Evolutionary conservation across 2,329 filamentous ascomycete genomes (phyloP), one percentile per base, ranked within the genome.

Genomic region (Raffaelea deltoideospora): DNA sequence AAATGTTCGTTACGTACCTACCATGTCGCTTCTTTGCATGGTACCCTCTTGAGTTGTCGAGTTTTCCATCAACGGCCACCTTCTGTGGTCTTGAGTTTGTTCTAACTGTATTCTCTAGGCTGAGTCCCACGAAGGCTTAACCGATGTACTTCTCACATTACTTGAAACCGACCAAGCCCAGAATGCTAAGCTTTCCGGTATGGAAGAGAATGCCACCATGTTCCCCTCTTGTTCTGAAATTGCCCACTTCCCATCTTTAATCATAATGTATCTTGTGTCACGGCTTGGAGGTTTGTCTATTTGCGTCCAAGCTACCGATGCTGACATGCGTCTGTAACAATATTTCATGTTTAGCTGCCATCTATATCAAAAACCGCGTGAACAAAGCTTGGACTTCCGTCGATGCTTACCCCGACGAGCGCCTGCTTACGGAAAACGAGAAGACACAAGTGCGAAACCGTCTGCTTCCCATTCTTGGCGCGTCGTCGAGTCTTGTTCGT

Each of bases 291-390:
- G n/a, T n/a, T n/a, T n/a, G n/a, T n/a, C n/a, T n/a, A n/a, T n/a
- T n/a, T n/a, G n/a, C n/a, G n/a, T n/a, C n/a, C n/a, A n/a, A n/a
- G n/a, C n/a, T n/a, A n/a, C n/a, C n/a, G n/a, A n/a, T n/a, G n/a
- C n/a, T n/a, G n/a, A n/a, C n/a, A n/a, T n/a, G n/a, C n/a, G n/a
- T n/a, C n/a, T n/a, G n/a, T n/a, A n/a, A n/a, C 13, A 23, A 14
- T 8, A 3, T 9, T 22, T 45, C 37, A 47, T 40, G 38, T 33
- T 36, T 39, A 95, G 88, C 86, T 53, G 87, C 88, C 53, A 84
- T 98, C 50, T 98, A 96, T 63, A 76, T 96, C 57, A 98, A 98
- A 66, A 96, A 98, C 63, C 81, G 87, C 55, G 81, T 96, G 57
- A 88, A 82, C 57, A 81, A 87, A 54, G 86, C 84, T 50, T 98